Evolutionary conservation across 352 stramenopile species (phyloP), one percentile per base, ranked within the genome.

Genomic region (Globisporangium cystogenes): DNA sequence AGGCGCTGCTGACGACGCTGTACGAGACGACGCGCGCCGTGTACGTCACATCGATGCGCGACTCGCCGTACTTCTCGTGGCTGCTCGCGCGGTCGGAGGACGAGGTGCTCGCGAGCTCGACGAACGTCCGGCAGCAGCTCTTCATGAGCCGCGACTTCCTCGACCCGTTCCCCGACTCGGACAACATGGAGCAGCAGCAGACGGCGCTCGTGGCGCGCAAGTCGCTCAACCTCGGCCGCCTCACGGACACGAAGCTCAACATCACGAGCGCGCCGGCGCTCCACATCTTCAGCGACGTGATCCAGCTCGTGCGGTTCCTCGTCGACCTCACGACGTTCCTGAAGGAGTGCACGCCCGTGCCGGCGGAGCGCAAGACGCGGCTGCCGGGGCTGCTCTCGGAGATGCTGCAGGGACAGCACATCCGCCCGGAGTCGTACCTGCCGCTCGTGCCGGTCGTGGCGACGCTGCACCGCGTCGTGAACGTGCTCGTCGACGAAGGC

Each of bases 251-350:
- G n/a, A 74, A 74, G 24, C 60, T 80, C 36, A 63, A 59, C 7
- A 41, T 78, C 27, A 62, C 53, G 48, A 78, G 72, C 53, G 72
- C 66, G 27, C 59, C 70, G 14, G 61, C 67, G 23, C 56, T 82
- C 7, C 70, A 80, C 45, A 68, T 86, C 37, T 86, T 88, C 31
- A 68, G 73, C 43, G 74, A 85, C 29, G 70, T 75, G 45, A 56
- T 88, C 40, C 68, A 75, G 45, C 59, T 88, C 16, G 73, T 86
- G 33, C 64, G 76, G 21, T 85, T 78, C 35, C 59, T 88, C 3
- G 72, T 86, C 21, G 76, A 86, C 20, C 59, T 85, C 1, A 76
- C 72, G 8, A 83, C 74, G n/a, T 85, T 70, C 56, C 42, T 88
- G 44, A 88, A 88, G 55, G 70, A 80, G 43, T 68, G 72, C 47